Evolutionary conservation across 176 grass and related monocot species (phyloP), one percentile per base, ranked within the genome.

Genomic region (Ensete ventricosum): DNA sequence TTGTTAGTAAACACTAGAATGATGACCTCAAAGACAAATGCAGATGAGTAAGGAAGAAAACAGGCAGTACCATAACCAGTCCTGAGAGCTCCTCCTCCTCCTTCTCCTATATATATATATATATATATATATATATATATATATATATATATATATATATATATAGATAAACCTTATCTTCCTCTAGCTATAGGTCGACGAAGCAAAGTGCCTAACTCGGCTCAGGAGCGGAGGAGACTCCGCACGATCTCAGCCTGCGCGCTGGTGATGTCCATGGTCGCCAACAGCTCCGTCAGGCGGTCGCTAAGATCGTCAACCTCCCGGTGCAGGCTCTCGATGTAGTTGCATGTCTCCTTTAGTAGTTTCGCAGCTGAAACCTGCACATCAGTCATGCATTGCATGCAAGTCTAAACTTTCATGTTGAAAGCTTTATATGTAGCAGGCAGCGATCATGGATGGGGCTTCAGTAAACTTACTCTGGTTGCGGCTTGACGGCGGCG

Each of bases 291-390:
- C 20, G 88, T 82, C 62, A 91, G 85, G 62, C 88, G 82, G 68
- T 85, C 85, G 82, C 82, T 85, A 5, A 91, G 88, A 69, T 87
- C 82, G 79, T 91, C 85, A 8, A 91, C 88, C 17, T 91, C 88
- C 65, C 85, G 76, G 76, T 87, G 85, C 14, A 91, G 88, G 82
- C 82, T 91, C 85, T 91, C 87, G 85, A 91, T 91, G 82, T 91
- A 87, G 82, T 70, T 87, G 85, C 88, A 91, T 9, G 88, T 91
- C 82, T 91, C 88, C 82, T 87, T 85, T 54, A 91, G 84, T 76
- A 91, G 69, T 69, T 87, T 91, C 63, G 85, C 59, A 73, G 85
- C 79, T 54, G 88, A 91, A 64, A 79, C 82, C 88, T 87, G 79
- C 81, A 66, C 57, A 62, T 9, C 13, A 62, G 17, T 6, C 13